Percentiles rank a stretch among this genome's conserved stretches.
phyloP scores from a whole-genome alignment of 2,329 filamentous ascomycete genomes.

The Penicillium sp. region DNA sequence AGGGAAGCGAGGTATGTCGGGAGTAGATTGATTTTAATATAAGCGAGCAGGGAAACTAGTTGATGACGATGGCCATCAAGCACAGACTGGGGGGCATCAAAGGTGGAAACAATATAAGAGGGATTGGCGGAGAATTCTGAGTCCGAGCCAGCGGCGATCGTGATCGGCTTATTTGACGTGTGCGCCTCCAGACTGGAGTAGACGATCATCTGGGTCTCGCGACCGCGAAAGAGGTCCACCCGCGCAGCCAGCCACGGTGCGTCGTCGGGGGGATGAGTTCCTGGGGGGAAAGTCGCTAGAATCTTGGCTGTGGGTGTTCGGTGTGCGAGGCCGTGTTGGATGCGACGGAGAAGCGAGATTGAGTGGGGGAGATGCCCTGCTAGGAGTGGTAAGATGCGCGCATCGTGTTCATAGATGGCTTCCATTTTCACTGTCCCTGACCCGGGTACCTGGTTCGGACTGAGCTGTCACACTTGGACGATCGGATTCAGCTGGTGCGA shows the following conservation, averaged over 20 bases:
- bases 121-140: background rate
- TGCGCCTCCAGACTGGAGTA: slow-evolving; percentile 46
- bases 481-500: no score
- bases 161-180: slow-evolving; percentile 25
- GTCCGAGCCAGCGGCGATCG: background rate
- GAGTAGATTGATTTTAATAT: slow-evolving; percentile 31
- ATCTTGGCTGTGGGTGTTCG: slow-evolving; percentile 38
- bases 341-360: slow-evolving; percentile 40
- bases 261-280: slow-evolving; percentile 10
- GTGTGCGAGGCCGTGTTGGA: slow-evolving; percentile 42
- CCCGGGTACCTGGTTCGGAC: slow-evolving; percentile 14
- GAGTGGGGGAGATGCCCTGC: slow-evolving; percentile 43
- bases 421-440: no score
- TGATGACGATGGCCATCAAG: slow-evolving; percentile 29
- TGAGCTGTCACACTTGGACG: background rate
- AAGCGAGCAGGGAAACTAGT: slow-evolving; percentile 32
- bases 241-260: slow-evolving; percentile 46
- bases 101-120: slow-evolving; percentile 17
- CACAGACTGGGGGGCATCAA: slow-evolving; percentile 11
- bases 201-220: slow-evolving; percentile 47
- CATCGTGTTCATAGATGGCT: slow-evolving; percentile 28
- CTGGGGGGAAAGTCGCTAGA: slow-evolving; percentile 38
- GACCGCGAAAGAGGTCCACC: slow-evolving; percentile 44
- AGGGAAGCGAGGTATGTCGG: slow-evolving; percentile 32
- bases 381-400: slow-evolving; percentile 33